phyloP scores from a whole-genome alignment of 768 basidiomycete genomes.

The Podaxis sp. region DNA sequence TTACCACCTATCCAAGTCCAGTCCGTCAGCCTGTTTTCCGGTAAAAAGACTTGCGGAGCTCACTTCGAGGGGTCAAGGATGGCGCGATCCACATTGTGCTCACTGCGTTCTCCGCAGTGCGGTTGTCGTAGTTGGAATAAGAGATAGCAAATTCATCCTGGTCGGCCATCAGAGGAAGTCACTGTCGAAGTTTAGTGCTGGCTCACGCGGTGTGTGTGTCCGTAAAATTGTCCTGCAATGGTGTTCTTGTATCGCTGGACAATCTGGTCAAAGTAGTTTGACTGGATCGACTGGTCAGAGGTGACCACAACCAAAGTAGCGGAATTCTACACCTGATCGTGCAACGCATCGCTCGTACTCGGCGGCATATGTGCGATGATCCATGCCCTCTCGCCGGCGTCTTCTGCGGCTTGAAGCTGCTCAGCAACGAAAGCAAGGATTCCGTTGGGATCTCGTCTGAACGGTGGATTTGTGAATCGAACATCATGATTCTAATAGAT shows the following conservation, averaged over 20 bases:
- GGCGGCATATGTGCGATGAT: constrained; percentile 61
- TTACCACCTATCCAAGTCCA: constrained; percentile 39
- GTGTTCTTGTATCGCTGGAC: constrained; percentile 57
- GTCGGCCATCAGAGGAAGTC: neutral
- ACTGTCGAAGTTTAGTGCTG: neutral
- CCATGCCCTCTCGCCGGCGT: constrained; percentile 58
- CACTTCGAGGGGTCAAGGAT: constrained; percentile 56
- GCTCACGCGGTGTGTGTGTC: constrained; percentile 51
- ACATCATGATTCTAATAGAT: neutral
- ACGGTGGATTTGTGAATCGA: neutral
- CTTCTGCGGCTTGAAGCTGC: constrained; percentile 59
- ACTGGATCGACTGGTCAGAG: constrained; percentile 29
- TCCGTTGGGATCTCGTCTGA: constrained; percentile 54
- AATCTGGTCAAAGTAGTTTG: constrained; percentile 63
- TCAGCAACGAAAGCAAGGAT: constrained; percentile 51
- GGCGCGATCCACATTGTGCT: constrained; percentile 51
- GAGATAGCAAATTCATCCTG: constrained; percentile 60
- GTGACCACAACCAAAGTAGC: neutral
- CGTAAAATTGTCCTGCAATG: constrained; percentile 61
- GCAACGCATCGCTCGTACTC: constrained; percentile 43
- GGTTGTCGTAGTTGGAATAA: constrained; percentile 52
- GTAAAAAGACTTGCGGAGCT: constrained; percentile 15
- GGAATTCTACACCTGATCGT: constrained; percentile 44
- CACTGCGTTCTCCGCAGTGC: constrained; percentile 41
- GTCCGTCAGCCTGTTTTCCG: neutral